Conservation (phyloP, 129 eudicot species). For the Silybum marianum region DNA sequence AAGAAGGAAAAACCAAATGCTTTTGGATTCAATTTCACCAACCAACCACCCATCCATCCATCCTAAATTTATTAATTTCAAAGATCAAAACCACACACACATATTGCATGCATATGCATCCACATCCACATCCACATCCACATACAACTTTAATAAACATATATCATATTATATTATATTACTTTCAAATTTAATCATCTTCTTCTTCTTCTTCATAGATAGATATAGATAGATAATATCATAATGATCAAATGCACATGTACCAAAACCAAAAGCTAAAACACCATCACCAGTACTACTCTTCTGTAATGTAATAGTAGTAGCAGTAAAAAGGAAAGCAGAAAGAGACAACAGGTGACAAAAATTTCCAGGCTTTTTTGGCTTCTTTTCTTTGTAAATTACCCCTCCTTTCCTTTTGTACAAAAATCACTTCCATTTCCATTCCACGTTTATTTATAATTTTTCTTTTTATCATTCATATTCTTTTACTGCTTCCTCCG, state of each 20-base stretch:
- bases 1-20: conserved; percentile 25
- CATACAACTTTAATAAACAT: no score
- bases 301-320: neutral
- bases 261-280: conserved; percentile 33
- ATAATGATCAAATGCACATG: conserved; percentile 34
- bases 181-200: neutral
- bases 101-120: conserved; percentile 9
- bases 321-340: neutral
- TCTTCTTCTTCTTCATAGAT: neutral
- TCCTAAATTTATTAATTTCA: neutral
- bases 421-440: conserved; percentile 34
- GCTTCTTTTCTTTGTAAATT: conserved; percentile 31
- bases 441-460: conserved; percentile 27
- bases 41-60: conserved; percentile 8
- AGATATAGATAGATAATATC: neutral
- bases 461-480: neutral
- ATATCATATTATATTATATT: no score
- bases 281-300: conserved; percentile 5
- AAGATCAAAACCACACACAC: neutral
- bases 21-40: conserved; percentile 11
- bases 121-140: neutral
- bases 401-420: conserved; percentile 41
- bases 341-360: conserved; percentile 42
- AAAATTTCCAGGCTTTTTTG: conserved; percentile 57
- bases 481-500: neutral